Evolutionary conservation across 345 rosid genomes (phyloP).

Genomic region (Zanthoxylum bungeanum): DNA sequence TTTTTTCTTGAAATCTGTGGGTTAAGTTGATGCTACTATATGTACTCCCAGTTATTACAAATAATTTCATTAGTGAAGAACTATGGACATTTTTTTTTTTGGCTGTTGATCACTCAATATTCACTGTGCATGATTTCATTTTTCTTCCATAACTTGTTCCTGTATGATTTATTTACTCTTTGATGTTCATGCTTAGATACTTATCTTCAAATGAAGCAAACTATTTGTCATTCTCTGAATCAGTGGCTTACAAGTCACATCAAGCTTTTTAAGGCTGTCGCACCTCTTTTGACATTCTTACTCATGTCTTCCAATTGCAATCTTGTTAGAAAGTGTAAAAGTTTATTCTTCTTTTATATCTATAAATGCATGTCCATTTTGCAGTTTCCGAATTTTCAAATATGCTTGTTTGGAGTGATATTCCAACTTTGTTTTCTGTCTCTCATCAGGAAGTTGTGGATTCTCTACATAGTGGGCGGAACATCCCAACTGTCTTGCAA

Average conservation of each 20-base stretch:
- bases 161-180: background rate
- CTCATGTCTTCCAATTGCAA: background rate
- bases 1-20: background rate
- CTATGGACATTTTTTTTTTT: background rate
- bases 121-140: background rate
- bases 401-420: background rate
- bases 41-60: background rate
- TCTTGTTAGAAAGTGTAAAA: background rate
- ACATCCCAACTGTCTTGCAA: conserved; percentile 77
- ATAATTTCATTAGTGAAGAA: background rate
- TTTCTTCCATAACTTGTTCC: background rate
- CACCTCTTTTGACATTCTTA: conserved; percentile 1
- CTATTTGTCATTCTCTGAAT: background rate
- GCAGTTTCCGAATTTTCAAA: background rate
- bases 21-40: background rate
- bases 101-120: background rate
- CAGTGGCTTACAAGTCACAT: background rate
- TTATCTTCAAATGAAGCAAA: background rate
- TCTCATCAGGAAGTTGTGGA: conserved; percentile 59
- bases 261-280: background rate
- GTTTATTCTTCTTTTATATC: background rate
- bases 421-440: conserved; percentile 6
- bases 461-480: conserved; percentile 51
- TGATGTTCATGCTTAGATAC: background rate
- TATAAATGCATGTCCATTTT: background rate